Evolutionary conservation across 176 grass and related monocot species (phyloP), one percentile per base, ranked within the genome.

Genomic region (Miscanthus lutarioriparius): DNA sequence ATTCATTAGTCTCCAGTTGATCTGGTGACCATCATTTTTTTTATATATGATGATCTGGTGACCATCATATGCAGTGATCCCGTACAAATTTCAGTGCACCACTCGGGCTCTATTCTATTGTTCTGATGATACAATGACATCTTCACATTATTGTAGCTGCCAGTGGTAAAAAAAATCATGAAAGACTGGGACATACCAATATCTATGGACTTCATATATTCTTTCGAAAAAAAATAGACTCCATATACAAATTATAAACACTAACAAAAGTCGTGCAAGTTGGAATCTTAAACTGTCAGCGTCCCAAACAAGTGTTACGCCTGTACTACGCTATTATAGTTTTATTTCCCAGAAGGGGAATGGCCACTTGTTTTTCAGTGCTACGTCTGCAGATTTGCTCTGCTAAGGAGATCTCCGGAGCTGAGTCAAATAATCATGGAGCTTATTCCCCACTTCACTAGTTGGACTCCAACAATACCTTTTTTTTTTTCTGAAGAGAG

Each of bases 381-480:
- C 9, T 11, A 26, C 19, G 1, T 33, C 62, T 26, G 62, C 35
- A 56, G 79, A 82, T 87, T 77, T 87, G 86, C 38, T 70, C 40
- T 8, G 63, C 48, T 47, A 62, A 76, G 65, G 20, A 82, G 86
- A 87, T 82, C 70, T 87, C 79, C 61, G 49, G 33, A 9, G 56
- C 70, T 37, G 38, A 69, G 59, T 68, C 28, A 75, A 39, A 39
- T 63, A 67, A 41, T 43, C 35, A 12, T 45, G 36, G 26, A 6
- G 61, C 81, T 74, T 82, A 59, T 47, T 73, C 48, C 48, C 63
- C 64, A 69, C 36, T 67, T 59, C 35, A 82, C 71, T 59, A 62
- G 47, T 37, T 59, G 47, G 45, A 9, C 40, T 70, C 63, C 62
- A 43, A 7, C 35, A 13, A 76, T 22, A 37, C 13, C 8, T 45